Base-by-base conservation (phyloP, 257 asterid genomes). In the Thymus mandschuricus region DNA sequence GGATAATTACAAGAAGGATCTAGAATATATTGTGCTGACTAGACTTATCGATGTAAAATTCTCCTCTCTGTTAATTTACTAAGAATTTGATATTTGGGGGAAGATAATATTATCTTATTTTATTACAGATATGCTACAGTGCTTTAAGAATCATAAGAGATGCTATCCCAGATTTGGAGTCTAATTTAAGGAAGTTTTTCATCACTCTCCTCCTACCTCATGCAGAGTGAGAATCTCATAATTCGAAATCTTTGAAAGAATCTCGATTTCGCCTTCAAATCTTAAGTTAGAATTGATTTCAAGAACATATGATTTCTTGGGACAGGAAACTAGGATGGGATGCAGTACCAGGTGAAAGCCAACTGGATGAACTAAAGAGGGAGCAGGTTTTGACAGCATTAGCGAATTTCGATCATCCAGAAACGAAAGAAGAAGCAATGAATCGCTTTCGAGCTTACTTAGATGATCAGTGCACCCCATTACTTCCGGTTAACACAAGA, bases 311-410 rank as follows among this genome's bases (percentile, higher is more conserved):
- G 59, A 46, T 70, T 69, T 60, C 44, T 56, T 45, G 8, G 8
- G 35, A 51, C 79, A 80, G 87, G 48, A 76, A 73, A 63, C 58
- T 83, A 45, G 80, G 87, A 1, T 80, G 85, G 85, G 85, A 83
- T 41, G 69, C 75, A 6, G 49, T 43, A 71, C 71, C 80, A 8
- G 85, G 83, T 46, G 87, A 83, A 70, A 72, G 87, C 72, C 87
- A 70, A 12, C 15, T 61, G 41, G 67, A 66, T 57, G 81, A 73
- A 59, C 29, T 83, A 44, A 68, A 61, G 69, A 80, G 85, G 69
- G 85, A 76, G 56, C 76, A 83, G 57, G 73, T 80, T 56, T 33
- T 80, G 71, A 60, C 33, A 55, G 85, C 85, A 8, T 60, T 83
- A 68, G 85, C 75, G 8, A 15, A 31, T 10, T 68, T 80, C 38